Evolutionary conservation across 129 eudicot species (phyloP).

Genomic region (Ambrosia trifida): DNA sequence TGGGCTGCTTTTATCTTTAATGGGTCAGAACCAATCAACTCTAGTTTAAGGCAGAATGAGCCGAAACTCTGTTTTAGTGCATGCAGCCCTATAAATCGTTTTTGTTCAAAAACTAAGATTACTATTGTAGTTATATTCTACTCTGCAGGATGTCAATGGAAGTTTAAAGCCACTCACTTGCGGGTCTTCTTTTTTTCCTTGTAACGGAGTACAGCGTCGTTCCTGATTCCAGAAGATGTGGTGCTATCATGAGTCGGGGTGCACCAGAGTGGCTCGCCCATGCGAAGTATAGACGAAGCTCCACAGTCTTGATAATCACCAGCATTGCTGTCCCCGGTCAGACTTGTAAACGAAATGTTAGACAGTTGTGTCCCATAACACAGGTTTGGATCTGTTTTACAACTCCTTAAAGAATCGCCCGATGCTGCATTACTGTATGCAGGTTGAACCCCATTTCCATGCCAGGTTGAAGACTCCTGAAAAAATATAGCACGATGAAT

Average conservation of each 20-base stretch:
- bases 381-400: conserved; percentile 70
- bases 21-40: not conserved
- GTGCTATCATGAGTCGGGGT: conserved; percentile 60
- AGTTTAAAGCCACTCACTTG: conserved; percentile 46
- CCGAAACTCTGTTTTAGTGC: not conserved
- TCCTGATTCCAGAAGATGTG: conserved; percentile 58
- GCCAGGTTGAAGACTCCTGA: conserved; percentile 58
- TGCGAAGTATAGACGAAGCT: conserved; percentile 63
- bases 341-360: conserved; percentile 65
- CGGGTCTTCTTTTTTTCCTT: conserved; percentile 88
- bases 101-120: not conserved
- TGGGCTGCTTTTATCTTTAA: not conserved
- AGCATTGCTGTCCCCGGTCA: conserved; percentile 73
- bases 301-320: conserved; percentile 93
- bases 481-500: not conserved
- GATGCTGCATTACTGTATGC: conserved; percentile 81
- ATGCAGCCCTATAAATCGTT: not conserved
- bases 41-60: not conserved
- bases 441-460: conserved; percentile 44
- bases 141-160: not conserved
- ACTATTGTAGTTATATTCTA: not conserved
- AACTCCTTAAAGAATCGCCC: conserved; percentile 69
- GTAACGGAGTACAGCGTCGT: conserved; percentile 78
- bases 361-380: conserved; percentile 56
- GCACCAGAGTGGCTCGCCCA: conserved; percentile 84